Evolutionary conservation across 805 yeast species (phyloP), one percentile per base, ranked within the genome.

Genomic region (Novakomyces olei): DNA sequence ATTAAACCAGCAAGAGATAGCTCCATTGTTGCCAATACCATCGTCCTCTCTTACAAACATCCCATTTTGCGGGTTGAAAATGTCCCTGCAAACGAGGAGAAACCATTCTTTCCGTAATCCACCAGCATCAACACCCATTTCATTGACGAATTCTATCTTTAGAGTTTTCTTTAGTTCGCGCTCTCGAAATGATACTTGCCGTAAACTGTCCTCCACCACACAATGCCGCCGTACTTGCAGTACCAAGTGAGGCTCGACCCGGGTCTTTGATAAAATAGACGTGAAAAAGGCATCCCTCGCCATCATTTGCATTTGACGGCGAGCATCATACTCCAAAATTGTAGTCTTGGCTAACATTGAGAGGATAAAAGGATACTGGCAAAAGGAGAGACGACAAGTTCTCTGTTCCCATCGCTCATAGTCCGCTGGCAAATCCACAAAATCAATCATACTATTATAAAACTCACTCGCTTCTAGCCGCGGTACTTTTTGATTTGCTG

Each of bases 81-180:
- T 49, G 17, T 73, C 72, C 36, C 65, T 66, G 1, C 77, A 70
- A 26, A 88, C 55, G 26, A 83, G 52, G 30, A 69, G 57, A 50
- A 88, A 83, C 98, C 98, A 85, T 46, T 85, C 98, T 46, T 81
- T 83, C 44, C 74, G 69, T 37, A 85, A 60, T 0, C 98, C 98
- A 2, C 98, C 96, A 1, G 81, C 95, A 55, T 85, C 98, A 15
- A 85, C 66, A 0, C 96, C 98, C 0, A 83, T 91, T 46, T 85
- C 98, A 37, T 72, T 72, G 3, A 73, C 55, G 49, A 88, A 85
- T 43, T 77, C 83, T 5, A 88, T 73, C 39, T 69, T 63, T 19
- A 85, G 51, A 1, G 79, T 65, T 45, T 83, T 81, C 43, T 74
- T 69, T 36, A 81, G 57, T 44, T 77, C 78, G 7, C 50, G 48